phyloP scores from a whole-genome alignment of 2,329 filamentous ascomycete genomes.

The Sporothrix brasiliensis region DNA sequence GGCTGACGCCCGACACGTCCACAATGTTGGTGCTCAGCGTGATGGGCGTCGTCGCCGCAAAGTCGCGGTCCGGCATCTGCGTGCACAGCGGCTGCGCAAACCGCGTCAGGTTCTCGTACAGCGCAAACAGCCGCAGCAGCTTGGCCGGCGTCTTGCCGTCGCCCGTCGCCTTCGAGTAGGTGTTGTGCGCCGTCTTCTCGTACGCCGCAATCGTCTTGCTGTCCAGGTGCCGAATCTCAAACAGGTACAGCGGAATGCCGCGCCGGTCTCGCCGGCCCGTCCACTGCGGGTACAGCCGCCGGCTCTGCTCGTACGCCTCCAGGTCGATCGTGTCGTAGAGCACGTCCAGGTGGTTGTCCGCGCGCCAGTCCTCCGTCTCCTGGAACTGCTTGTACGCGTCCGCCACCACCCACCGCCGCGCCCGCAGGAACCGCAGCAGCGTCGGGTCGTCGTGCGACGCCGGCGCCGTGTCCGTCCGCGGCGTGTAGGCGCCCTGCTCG shows the following conservation, averaged over 20 bases:
- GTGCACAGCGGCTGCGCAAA: constrained; percentile 87
- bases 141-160: constrained; percentile 71
- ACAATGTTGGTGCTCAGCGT: constrained; percentile 94
- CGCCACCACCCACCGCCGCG: constrained; percentile 74
- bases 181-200: constrained; percentile 66
- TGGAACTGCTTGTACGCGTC: constrained; percentile 84
- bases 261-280: constrained; percentile 81
- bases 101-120: constrained; percentile 89
- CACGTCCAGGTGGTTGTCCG: constrained; percentile 73
- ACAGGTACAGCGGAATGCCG: constrained; percentile 90
- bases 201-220: constrained; percentile 79
- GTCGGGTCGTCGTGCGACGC: constrained; percentile 73
- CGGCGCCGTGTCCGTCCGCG: constrained; percentile 47
- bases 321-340: constrained; percentile 87
- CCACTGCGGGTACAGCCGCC: constrained; percentile 91
- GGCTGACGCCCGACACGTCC: constrained; percentile 81
- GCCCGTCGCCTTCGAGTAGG: constrained; percentile 55
- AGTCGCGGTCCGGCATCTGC: constrained; percentile 69
- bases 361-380: constrained; percentile 85
- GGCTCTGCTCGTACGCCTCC: constrained; percentile 78
- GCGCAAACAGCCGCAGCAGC: constrained; percentile 81
- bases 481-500: constrained; percentile 66
- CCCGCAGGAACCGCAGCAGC: constrained; percentile 80
- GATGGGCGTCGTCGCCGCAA: constrained; percentile 75
- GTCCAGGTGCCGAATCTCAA: constrained; percentile 81